phyloP scores from a whole-genome alignment of 1,284 basidiomycete genomes.

The Ceratobasidium sp. region DNA sequence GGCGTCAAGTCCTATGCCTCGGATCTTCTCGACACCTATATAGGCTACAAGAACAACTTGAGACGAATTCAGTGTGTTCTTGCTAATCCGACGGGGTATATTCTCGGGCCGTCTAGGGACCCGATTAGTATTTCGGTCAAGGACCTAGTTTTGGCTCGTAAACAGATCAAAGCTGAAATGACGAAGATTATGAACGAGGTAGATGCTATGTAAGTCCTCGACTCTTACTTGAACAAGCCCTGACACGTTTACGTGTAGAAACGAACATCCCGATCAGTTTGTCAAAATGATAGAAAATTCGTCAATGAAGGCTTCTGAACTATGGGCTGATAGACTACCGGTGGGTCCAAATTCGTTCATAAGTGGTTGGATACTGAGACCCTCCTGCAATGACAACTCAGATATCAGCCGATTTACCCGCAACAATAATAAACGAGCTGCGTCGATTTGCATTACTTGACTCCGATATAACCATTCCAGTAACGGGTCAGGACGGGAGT shows the following conservation, averaged over 20 bases:
- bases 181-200: slow-evolving; percentile 3
- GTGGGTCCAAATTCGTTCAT: neutral
- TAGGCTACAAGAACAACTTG: slow-evolving; percentile 7
- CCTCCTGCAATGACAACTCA: no score
- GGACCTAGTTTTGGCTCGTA: neutral
- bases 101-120: neutral
- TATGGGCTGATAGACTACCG: neutral
- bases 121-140: neutral
- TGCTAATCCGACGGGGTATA: neutral
- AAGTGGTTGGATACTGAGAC: neutral
- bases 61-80: neutral
- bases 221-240: neutral
- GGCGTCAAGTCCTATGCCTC: slow-evolving; percentile 6
- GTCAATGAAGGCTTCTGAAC: neutral
- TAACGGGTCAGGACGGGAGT: no score
- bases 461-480: neutral
- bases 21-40: slow-evolving; percentile 12
- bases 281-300: neutral
- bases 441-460: slow-evolving; percentile 10
- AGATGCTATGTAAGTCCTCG: neutral
- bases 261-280: neutral
- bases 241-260: neutral
- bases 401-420: neutral
- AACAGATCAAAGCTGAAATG: slow-evolving; percentile 11
- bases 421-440: neutral